Percentiles rank a stretch among this genome's conserved stretches.
These are phyloP conservation scores for Peronospora farinosa DNA, from an alignment of 352 stramenopile species.

Conservation along the genomic window DNA sequence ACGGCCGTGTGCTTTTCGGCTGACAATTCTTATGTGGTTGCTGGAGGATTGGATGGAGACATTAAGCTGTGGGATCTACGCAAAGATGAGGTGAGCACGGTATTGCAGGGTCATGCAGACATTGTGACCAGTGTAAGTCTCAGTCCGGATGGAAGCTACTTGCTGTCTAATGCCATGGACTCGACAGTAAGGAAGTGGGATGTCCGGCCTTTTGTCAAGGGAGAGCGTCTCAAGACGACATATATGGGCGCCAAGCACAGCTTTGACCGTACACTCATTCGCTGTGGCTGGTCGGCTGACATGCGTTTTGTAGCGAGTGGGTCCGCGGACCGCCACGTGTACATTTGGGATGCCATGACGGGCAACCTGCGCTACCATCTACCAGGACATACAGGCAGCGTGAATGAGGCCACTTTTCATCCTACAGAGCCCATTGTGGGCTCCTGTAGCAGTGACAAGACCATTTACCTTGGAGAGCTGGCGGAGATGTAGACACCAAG, in stretches of 20 bases:
- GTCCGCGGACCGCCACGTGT: constrained; percentile 89
- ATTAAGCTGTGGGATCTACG: constrained; percentile 92
- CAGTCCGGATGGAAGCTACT: constrained; percentile 88
- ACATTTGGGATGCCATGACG: constrained; percentile 92
- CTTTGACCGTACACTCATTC: constrained; percentile 91
- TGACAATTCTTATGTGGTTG: constrained; percentile 86
- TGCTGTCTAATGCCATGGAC: constrained; percentile 95
- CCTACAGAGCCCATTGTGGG: constrained; percentile 76
- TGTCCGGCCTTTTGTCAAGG: constrained; percentile 84
- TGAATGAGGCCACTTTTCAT: constrained; percentile 92
- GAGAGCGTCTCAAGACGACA: constrained; percentile 46
- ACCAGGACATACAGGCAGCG: constrained; percentile 89
- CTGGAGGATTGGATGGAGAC: constrained; percentile 89
- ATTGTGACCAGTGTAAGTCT: constrained; percentile 92
- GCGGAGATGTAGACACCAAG: constrained; percentile 34
- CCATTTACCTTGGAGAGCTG: constrained; percentile 78
- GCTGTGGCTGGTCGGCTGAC: constrained; percentile 86
- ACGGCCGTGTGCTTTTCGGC: constrained; percentile 85
- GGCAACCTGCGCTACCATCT: constrained; percentile 89
- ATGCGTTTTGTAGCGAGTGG: constrained; percentile 83
- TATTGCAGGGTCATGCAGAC: constrained; percentile 88
- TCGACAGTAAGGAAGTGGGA: constrained; percentile 90
- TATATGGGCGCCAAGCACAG: constrained; percentile 87
- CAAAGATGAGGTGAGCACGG: constrained; percentile 69
- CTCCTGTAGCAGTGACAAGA: constrained; percentile 84